Percentiles rank a stretch among this genome's conserved stretches.
phyloP scores from a whole-genome alignment of 805 yeast species.

The Scheffersomyces ergatensis region DNA sequence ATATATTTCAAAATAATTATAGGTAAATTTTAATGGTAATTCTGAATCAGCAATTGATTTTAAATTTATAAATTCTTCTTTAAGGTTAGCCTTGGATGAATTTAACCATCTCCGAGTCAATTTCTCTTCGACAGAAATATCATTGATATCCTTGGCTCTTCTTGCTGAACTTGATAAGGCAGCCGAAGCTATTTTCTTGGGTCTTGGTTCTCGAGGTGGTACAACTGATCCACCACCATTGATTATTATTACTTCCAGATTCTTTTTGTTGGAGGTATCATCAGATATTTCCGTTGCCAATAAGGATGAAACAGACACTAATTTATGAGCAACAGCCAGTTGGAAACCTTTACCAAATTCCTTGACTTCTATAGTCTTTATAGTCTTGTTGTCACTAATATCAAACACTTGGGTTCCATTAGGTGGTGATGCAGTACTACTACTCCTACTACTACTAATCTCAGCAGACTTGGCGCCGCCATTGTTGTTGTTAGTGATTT shows the following conservation, averaged over 20 bases:
- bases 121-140: conserved; percentile 1
- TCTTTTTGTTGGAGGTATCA: neutral
- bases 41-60: conserved; percentile 24
- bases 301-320: conserved; percentile 21
- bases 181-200: conserved; percentile 3
- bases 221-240: too few relatives aligned
- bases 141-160: conserved; percentile 4
- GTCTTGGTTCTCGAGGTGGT: neutral
- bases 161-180: conserved; percentile 3
- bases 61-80: conserved; percentile 36
- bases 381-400: too few relatives aligned
- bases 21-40: conserved; percentile 29
- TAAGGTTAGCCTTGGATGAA: conserved; percentile 5
- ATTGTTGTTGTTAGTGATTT: neutral
- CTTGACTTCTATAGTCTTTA: neutral
- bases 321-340: conserved; percentile 13
- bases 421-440: too few relatives aligned
- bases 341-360: neutral
- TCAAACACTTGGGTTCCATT: too few relatives aligned
- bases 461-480: neutral
- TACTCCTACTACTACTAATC: too few relatives aligned
- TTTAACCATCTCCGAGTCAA: neutral
- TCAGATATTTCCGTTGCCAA: conserved; percentile 11
- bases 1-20: conserved; percentile 36
- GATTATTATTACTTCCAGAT: too few relatives aligned